Percentiles rank a stretch among this genome's conserved stretches.
These are phyloP conservation scores for Tylopilus plumbeoviolaceoides DNA, from an alignment of 768 basidiomycete species.

Conservation along the genomic window DNA sequence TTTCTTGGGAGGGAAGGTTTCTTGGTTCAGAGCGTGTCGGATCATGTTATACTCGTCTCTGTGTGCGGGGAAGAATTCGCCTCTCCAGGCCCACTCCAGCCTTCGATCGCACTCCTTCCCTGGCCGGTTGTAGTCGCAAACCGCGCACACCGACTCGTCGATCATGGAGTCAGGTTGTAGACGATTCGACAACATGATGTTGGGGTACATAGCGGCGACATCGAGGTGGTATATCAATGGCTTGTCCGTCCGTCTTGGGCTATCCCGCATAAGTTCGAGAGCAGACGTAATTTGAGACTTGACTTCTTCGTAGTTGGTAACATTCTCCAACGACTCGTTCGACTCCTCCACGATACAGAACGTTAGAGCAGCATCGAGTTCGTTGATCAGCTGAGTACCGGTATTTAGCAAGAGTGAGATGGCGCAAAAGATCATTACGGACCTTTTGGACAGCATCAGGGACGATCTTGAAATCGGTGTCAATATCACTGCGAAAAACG, in stretches of 20 bases:
- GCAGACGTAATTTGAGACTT: slow-evolving; percentile 71
- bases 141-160: slow-evolving; percentile 93
- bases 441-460: slow-evolving; percentile 85
- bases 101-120: slow-evolving; percentile 93
- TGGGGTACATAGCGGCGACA: slow-evolving; percentile 99
- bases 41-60: slow-evolving; percentile 99
- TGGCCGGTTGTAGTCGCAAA: slow-evolving; percentile 96
- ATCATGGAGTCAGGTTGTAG: slow-evolving; percentile 98
- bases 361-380: slow-evolving; percentile 86
- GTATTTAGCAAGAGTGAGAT: neutral
- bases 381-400: slow-evolving; percentile 74
- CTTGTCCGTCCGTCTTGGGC: slow-evolving; percentile 82
- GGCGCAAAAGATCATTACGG: neutral
- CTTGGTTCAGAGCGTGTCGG: slow-evolving; percentile 92
- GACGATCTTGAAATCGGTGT: slow-evolving; percentile 91
- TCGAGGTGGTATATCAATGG: slow-evolving; percentile 98
- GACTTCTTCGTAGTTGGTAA: slow-evolving; percentile 95
- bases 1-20: slow-evolving; percentile 80
- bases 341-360: slow-evolving; percentile 90
- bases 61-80: slow-evolving; percentile 96
- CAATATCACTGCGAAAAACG: slow-evolving; percentile 94
- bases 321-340: slow-evolving; percentile 68
- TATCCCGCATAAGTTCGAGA: slow-evolving; percentile 88
- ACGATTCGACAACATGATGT: slow-evolving; percentile 99
- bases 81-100: slow-evolving; percentile 97